Conservation (phyloP, 768 basidiomycete species). For the Rhodotorula kratochvilovae region DNA sequence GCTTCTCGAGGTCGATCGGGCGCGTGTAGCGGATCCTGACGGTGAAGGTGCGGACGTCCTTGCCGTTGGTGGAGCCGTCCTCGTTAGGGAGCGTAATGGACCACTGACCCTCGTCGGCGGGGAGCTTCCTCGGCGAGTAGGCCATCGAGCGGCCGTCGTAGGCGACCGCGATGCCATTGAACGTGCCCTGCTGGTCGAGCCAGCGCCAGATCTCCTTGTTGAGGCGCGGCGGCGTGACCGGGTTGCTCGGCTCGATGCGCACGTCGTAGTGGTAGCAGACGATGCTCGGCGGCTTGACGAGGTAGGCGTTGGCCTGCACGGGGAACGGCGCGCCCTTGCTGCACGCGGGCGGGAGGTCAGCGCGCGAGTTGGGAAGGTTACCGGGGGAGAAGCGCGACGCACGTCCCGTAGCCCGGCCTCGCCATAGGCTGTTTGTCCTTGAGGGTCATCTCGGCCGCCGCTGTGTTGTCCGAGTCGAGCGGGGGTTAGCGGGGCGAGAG, state of each 20-base stretch:
- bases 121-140: constrained; percentile 13
- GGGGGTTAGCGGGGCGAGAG: neutral
- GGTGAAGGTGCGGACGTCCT: neutral
- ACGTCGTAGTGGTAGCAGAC: constrained; percentile 17
- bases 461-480: neutral
- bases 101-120: constrained; percentile 8
- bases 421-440: neutral
- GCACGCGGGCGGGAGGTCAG: neutral
- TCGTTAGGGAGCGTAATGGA: neutral
- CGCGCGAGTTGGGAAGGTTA: neutral
- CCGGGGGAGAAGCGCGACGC: neutral
- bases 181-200: neutral
- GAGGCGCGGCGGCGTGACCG: neutral
- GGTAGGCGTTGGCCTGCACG: constrained; percentile 1
- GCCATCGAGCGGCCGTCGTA: constrained; percentile 14
- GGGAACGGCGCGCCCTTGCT: neutral
- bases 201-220: constrained; percentile 5
- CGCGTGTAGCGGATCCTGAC: constrained; percentile 4
- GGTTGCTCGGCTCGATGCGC: neutral
- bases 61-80: neutral
- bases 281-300: neutral
- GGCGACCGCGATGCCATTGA: neutral
- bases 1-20: constrained; percentile 6
- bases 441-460: neutral
- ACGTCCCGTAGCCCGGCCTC: neutral